phyloP scores from a whole-genome alignment of 2,329 filamentous ascomycete species.

The Ophiostoma montium region DNA sequence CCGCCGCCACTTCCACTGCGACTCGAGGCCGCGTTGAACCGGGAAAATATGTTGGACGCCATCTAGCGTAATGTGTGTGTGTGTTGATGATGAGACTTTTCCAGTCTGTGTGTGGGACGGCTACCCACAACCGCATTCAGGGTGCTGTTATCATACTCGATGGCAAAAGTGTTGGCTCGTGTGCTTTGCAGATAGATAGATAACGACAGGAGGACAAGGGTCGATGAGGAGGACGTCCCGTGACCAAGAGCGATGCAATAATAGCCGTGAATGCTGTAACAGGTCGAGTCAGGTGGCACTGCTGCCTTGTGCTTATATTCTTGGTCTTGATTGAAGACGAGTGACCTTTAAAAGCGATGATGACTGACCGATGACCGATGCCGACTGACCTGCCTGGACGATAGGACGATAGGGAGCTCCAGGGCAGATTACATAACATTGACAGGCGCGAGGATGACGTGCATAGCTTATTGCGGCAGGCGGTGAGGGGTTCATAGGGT shows the following conservation, averaged over 20 bases:
- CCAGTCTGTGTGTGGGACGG: background rate
- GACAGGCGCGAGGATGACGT: slow-evolving; percentile 5
- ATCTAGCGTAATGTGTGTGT: slow-evolving; percentile 19
- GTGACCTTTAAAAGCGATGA: slow-evolving; percentile 4
- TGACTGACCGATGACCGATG: background rate
- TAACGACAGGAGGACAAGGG: too few relatives aligned
- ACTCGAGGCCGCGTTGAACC: slow-evolving; percentile 22
- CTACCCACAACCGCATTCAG: background rate
- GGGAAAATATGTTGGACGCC: slow-evolving; percentile 35
- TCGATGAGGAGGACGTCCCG: too few relatives aligned
- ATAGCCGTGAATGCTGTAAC: background rate
- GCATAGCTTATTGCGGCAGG: slow-evolving; percentile 6
- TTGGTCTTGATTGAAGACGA: slow-evolving; percentile 3
- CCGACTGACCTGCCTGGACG: background rate
- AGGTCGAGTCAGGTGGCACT: background rate
- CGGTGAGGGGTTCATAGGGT: slow-evolving; percentile 2
- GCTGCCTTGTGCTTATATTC: background rate
- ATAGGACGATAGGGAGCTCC: background rate
- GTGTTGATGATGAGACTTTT: too few relatives aligned
- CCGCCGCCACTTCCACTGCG: slow-evolving; percentile 3
- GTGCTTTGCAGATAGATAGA: too few relatives aligned
- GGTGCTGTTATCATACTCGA: slow-evolving; percentile 1
- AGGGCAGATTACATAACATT: slow-evolving; percentile 6
- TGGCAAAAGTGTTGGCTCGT: too few relatives aligned
- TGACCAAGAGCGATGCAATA: too few relatives aligned